phyloP scores from a whole-genome alignment of 148 eudicot genomes.

The Persicaria tinctoria region DNA sequence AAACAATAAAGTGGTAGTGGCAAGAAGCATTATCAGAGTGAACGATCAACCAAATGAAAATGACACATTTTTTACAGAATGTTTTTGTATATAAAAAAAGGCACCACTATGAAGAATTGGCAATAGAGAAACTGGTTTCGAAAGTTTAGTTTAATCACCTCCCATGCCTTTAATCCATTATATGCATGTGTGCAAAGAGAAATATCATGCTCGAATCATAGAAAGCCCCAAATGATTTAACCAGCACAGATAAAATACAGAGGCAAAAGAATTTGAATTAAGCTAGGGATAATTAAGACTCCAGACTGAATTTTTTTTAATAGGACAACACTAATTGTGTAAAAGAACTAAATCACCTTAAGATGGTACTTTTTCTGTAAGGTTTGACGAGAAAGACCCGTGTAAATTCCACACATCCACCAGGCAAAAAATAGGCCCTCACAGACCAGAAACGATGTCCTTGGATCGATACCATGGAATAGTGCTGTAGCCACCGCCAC shows the following conservation, averaged over 20 bases:
- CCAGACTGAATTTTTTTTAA: background rate
- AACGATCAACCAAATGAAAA: too few species aligned
- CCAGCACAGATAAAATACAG: background rate
- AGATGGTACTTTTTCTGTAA: constrained; percentile 89
- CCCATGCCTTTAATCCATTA: background rate
- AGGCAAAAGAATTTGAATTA: background rate
- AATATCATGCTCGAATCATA: background rate
- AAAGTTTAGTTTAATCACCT: background rate
- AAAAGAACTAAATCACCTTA: constrained; percentile 35
- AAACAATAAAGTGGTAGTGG: background rate
- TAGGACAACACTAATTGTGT: background rate
- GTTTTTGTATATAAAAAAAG: background rate
- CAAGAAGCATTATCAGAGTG: background rate
- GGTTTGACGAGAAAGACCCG: constrained; percentile 64
- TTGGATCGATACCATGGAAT: constrained; percentile 75
- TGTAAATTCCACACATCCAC: constrained; percentile 95
- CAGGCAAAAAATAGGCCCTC: constrained; percentile 78
- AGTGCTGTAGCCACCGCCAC: constrained; percentile 67
- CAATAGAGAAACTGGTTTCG: background rate
- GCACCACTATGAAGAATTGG: background rate
- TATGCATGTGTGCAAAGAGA: background rate
- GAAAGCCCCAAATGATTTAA: background rate
- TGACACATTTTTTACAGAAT: too few species aligned
- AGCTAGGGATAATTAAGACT: background rate
- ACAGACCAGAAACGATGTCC: constrained; percentile 56